Conservation (phyloP, 1,139 yeast species). For the Taphrina flavorubra region DNA sequence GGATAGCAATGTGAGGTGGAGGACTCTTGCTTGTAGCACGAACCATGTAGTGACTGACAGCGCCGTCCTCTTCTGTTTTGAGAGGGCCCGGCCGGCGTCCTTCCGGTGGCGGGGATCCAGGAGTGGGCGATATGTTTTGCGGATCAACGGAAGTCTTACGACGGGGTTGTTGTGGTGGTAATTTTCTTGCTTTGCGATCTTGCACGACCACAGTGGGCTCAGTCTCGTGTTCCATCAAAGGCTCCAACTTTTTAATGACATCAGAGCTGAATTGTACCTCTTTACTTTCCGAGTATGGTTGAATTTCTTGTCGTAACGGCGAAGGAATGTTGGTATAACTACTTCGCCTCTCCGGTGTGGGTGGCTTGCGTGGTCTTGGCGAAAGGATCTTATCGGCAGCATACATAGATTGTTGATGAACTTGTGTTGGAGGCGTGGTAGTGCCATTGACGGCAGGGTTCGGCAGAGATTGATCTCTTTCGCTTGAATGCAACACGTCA, state of each 20-base stretch:
- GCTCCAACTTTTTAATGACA: slow-evolving; percentile 23
- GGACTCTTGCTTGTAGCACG: slow-evolving; percentile 36
- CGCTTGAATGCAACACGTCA: background rate
- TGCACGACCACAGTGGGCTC: slow-evolving; percentile 23
- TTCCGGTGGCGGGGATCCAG: slow-evolving; percentile 37
- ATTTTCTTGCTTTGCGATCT: slow-evolving; percentile 14
- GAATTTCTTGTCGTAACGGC: slow-evolving; percentile 29
- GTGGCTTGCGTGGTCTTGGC: slow-evolving; percentile 36
- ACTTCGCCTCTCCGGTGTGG: slow-evolving; percentile 35
- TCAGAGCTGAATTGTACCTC: slow-evolving; percentile 32
- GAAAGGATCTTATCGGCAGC: slow-evolving; percentile 12
- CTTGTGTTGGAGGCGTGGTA: slow-evolving; percentile 3
- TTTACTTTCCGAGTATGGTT: slow-evolving; percentile 11
- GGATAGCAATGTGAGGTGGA: slow-evolving; percentile 38
- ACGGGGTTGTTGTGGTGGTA: slow-evolving; percentile 28
- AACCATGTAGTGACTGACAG: slow-evolving; percentile 39
- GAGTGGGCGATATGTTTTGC: slow-evolving; percentile 29
- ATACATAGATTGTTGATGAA: background rate
- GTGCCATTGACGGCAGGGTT: background rate
- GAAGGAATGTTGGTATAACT: slow-evolving; percentile 32
- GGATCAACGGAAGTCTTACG: slow-evolving; percentile 36
- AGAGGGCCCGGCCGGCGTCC: slow-evolving; percentile 33
- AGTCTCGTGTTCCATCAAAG: slow-evolving; percentile 27
- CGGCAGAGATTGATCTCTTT: background rate
- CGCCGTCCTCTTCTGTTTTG: slow-evolving; percentile 30